Conservation (phyloP, 768 basidiomycete genomes). For the Pleurotus salmoneostramineus region DNA sequence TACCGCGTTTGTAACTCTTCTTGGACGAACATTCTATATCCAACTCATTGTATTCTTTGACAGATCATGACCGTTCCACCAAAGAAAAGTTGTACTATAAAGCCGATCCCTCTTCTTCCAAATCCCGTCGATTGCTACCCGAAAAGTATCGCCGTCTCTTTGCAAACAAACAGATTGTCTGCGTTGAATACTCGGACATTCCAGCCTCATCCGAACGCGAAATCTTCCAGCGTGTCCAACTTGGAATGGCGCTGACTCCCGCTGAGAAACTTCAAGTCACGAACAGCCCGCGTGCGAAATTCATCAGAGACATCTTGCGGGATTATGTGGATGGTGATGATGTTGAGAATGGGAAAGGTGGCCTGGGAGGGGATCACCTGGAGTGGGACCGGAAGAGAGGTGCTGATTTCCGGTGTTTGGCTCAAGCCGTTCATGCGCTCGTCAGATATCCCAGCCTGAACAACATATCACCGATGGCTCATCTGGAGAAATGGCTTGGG, state of each 20-base stretch:
- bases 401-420: conserved; percentile 54
- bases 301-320: conserved; percentile 29
- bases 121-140: conserved; percentile 36
- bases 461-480: conserved; percentile 23
- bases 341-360: conserved; percentile 32
- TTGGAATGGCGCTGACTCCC: conserved; percentile 46
- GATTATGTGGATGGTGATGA: conserved; percentile 15
- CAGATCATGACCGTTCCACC: conserved; percentile 53
- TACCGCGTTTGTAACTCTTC: conserved; percentile 31
- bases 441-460: conserved; percentile 32
- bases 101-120: conserved; percentile 14
- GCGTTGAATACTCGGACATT: conserved; percentile 50
- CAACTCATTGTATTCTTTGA: background rate
- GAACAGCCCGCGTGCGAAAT: conserved; percentile 48
- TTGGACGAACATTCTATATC: background rate
- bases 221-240: conserved; percentile 58
- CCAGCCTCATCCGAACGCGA: conserved; percentile 56
- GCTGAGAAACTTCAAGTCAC: conserved; percentile 59
- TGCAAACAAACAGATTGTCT: conserved; percentile 47
- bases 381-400: conserved; percentile 51
- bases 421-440: conserved; percentile 50
- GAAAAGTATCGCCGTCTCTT: conserved; percentile 56
- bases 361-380: conserved; percentile 48
- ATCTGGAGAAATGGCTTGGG: conserved; percentile 50
- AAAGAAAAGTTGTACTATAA: conserved; percentile 56